Conservation (phyloP, 2,329 filamentous ascomycete genomes). For the Calonectria leucothoes region DNA sequence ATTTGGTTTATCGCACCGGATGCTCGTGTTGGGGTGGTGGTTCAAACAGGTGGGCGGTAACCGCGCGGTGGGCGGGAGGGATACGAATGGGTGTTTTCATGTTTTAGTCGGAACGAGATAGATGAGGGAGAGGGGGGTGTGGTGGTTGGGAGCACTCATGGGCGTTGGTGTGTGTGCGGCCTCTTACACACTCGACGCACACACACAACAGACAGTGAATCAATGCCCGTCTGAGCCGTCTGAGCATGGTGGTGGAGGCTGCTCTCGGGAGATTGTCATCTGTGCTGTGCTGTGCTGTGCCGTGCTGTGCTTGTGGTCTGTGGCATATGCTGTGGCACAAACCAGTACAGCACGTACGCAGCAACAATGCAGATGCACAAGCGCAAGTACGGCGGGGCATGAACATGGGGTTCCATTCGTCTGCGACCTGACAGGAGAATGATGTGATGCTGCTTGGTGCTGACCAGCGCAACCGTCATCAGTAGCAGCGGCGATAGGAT, state of each 20-base stretch:
- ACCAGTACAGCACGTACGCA: not conserved
- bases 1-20: not conserved
- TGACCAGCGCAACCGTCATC: slow-evolving; percentile 15
- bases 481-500: slow-evolving; percentile 5
- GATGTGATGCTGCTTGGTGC: not conserved
- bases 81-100: not conserved
- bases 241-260: not conserved
- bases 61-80: not conserved
- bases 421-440: not conserved
- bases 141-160: not conserved
- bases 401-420: slow-evolving; percentile 2
- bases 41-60: not conserved
- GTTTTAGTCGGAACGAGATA: not conserved
- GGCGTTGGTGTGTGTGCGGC: not conserved
- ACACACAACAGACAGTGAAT: not conserved
- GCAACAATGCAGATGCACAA: not conserved
- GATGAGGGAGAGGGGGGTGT: not conserved
- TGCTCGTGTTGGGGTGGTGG: not conserved
- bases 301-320: not conserved
- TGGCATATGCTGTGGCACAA: not conserved
- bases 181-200: not conserved
- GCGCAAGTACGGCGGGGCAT: not conserved
- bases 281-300: not conserved
- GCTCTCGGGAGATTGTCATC: not conserved
- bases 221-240: not conserved